Evolutionary conservation across 108 stramenopile species (phyloP), one percentile per base, ranked within the genome.

Genomic region (Schizochytrium sp.): DNA sequence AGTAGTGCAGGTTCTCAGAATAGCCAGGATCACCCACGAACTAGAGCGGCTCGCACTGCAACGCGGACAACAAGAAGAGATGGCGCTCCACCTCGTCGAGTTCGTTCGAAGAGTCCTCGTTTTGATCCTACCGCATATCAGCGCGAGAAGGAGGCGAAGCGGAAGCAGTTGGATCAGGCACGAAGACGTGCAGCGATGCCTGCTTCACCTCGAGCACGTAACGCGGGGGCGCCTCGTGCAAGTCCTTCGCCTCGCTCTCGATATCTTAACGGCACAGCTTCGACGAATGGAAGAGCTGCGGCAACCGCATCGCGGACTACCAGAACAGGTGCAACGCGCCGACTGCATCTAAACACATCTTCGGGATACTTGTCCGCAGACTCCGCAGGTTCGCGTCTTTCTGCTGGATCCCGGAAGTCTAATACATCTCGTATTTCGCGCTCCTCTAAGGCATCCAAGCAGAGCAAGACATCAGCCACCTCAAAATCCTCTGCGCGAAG

Each of bases 81-180:
- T 8, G 64, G 19, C 10, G 28, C 19, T 7, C 28, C 64, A 44
- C 76, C 76, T 5, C 47, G 76, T 5, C 64, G 64, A 8, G 28
- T 38, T 8, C 76, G 76, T 5, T 83, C 76, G 10, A 49, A 50
- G 3, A 88, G 88, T 50, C 60, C 60, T 4, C 46, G 89, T 12
- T 89, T 89, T 47, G 89, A 89, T 72, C 89, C 89, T 47, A 89
- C 89, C 8, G 89, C 69, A 12, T 89, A 89, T 40, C 72, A 72
- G 89, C 69, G 61, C n/a, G 89, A 89, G 49, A 46, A 89, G 72
- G 72, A 50, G 46, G 72, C n/a, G 41, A 89, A 72, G 64, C 59
- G 47, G 13, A 61, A 88, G 44, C 76, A 53, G 47, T 12, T 83
- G 10, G 50, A 83, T 47, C 76, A 55, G 47, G 76, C 76, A 13